These are phyloP conservation scores for Coix lacrymajobi DNA, from an alignment of 176 grass and related monocot genomes.

Conservation along the genomic window DNA sequence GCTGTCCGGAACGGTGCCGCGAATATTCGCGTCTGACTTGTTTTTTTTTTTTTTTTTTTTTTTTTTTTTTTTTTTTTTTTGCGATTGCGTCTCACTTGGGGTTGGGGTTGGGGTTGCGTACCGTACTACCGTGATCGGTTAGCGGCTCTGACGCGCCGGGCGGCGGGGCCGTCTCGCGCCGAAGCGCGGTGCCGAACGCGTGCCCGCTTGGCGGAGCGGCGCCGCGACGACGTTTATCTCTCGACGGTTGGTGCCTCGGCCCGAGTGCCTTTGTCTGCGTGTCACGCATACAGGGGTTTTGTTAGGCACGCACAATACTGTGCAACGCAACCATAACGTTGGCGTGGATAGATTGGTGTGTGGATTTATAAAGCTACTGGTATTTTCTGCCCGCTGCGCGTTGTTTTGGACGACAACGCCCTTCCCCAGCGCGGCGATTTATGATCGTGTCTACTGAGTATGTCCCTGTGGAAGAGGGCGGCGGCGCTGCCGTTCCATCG, in stretches of 20 bases:
- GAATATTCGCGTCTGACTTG: constrained; percentile 17
- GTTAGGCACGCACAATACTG: neutral
- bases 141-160: neutral
- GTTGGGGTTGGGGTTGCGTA: too few relatives aligned
- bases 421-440: neutral
- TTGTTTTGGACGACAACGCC: neutral
- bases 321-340: neutral
- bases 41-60: too few relatives aligned
- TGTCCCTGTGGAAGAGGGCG: neutral
- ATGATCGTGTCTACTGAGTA: neutral
- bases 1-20: neutral
- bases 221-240: neutral
- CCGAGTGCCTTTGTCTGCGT: neutral
- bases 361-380: neutral
- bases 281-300: neutral
- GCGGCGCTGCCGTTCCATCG: neutral
- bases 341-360: neutral
- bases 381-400: neutral
- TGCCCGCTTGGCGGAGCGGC: neutral
- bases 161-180: neutral
- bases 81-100: too few relatives aligned
- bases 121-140: neutral
- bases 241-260: neutral
- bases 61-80: too few relatives aligned
- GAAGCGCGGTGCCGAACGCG: neutral